Conservation (phyloP, 345 rosid species). For the Sisymbrium altissimum region DNA sequence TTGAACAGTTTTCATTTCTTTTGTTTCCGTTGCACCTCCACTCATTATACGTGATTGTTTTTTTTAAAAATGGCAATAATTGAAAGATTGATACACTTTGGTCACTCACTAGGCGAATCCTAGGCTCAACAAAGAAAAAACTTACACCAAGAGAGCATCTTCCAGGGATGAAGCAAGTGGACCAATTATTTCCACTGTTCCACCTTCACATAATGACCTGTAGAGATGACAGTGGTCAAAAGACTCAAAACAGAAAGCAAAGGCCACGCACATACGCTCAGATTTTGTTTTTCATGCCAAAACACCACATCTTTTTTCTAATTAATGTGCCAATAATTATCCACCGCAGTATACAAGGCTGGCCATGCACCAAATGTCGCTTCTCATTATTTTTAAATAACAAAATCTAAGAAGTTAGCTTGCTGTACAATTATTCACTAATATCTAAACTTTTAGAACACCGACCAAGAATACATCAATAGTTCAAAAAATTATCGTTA, state of each 20-base stretch:
- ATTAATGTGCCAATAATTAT: not conserved
- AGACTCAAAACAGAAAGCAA: not conserved
- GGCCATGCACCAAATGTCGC: not conserved
- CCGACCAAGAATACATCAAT: not conserved
- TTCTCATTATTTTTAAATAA: not conserved
- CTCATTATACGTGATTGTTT: not conserved
- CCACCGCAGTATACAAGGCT: not conserved
- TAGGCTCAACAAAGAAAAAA: constrained; percentile 13
- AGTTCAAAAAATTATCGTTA: not conserved
- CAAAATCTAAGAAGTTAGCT: not conserved
- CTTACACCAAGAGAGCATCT: constrained; percentile 80
- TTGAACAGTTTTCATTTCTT: not conserved
- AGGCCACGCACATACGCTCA: not conserved
- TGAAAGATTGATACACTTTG: not conserved
- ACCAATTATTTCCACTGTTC: constrained; percentile 85
- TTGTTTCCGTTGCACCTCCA: not conserved
- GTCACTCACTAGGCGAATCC: not conserved
- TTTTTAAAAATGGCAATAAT: not conserved
- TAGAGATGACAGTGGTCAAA: constrained; percentile 12
- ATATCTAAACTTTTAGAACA: not conserved
- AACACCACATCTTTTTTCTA: not conserved
- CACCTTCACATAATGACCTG: constrained; percentile 68
- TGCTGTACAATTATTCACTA: not conserved
- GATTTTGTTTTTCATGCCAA: not conserved
- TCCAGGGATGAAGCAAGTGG: constrained; percentile 80